These are phyloP conservation scores for Epicoccum nigrum DNA, from an alignment of 2,329 filamentous ascomycete species.

Conservation along the genomic window DNA sequence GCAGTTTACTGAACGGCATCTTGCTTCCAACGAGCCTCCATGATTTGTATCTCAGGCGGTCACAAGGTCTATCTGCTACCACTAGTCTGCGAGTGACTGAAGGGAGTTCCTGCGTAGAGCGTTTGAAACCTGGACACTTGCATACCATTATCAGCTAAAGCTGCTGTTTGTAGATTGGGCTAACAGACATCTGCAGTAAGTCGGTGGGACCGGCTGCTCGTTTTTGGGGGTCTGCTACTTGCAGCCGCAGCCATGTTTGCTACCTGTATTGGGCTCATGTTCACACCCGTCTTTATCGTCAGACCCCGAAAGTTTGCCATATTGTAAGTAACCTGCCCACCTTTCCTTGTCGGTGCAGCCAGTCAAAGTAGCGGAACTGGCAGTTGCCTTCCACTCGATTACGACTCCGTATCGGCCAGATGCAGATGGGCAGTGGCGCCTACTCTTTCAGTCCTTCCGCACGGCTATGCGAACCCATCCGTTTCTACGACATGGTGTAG, in stretches of 20 bases:
- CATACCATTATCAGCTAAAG: conserved; percentile 41
- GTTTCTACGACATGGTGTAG: conserved; percentile 12
- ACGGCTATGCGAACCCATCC: conserved; percentile 43
- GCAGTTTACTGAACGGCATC: conserved; percentile 30
- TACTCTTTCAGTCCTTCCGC: conserved; percentile 30
- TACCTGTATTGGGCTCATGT: conserved; percentile 89
- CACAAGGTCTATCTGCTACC: conserved; percentile 37
- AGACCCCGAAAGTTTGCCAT: conserved; percentile 94
- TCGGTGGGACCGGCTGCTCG: conserved; percentile 92
- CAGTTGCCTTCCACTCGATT: conserved; percentile 23
- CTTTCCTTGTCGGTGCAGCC: conserved; percentile 19
- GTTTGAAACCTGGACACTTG: conserved; percentile 43
- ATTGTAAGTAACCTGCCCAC: conserved; percentile 71
- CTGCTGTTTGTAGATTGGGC: conserved; percentile 32
- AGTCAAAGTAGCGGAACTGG: conserved; percentile 23
- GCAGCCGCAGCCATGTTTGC: conserved; percentile 82
- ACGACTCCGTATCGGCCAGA: conserved; percentile 29
- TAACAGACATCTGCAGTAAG: conserved; percentile 70
- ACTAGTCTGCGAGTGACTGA: conserved; percentile 42
- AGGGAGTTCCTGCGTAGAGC: conserved; percentile 53
- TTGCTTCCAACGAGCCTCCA: conserved; percentile 12
- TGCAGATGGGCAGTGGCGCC: conserved; percentile 37
- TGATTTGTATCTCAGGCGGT: conserved; percentile 21
- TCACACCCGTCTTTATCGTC: conserved; percentile 70
- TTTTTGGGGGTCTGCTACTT: conserved; percentile 67